phyloP scores from a whole-genome alignment of 1,284 basidiomycete species.

The Heliocybe sulcata region DNA sequence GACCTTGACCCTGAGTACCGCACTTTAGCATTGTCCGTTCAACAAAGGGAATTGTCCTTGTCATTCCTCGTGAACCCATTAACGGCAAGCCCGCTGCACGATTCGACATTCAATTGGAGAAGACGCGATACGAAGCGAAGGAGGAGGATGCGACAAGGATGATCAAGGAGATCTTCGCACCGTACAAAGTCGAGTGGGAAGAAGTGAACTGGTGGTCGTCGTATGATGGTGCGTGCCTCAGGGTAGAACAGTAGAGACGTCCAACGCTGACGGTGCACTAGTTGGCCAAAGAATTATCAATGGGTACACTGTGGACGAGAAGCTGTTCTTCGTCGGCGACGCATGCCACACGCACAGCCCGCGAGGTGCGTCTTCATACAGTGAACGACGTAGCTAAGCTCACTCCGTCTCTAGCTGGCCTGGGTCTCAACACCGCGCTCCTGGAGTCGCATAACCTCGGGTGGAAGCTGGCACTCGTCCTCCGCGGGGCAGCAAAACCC shows the following conservation, averaged over 20 bases:
- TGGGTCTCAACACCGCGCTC: constrained; percentile 8
- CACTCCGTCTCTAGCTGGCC: not conserved
- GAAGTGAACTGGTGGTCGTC: constrained; percentile 17
- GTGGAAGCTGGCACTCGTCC: constrained; percentile 10
- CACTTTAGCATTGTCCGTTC: constrained; percentile 13
- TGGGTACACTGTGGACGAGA: constrained; percentile 4
- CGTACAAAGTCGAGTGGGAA: constrained; percentile 16
- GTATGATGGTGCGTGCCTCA: constrained; percentile 5
- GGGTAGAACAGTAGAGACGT: not conserved
- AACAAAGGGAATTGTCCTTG: constrained; percentile 15
- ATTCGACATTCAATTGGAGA: constrained; percentile 17
- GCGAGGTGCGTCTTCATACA: constrained; percentile 2
- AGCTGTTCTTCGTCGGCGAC: constrained; percentile 9
- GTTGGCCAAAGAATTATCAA: constrained; percentile 8
- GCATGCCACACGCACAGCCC: constrained; percentile 10
- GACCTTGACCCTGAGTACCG: too few species aligned
- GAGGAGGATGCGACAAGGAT: constrained; percentile 14
- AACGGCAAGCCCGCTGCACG: constrained; percentile 13
- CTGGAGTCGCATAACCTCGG: constrained; percentile 9
- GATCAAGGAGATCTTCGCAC: constrained; percentile 18
- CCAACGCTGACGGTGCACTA: not conserved
- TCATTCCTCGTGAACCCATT: constrained; percentile 16
- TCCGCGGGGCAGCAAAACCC: constrained; percentile 5
- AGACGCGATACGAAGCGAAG: constrained; percentile 13
- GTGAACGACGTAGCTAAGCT: not conserved